Evolutionary conservation across 2,329 filamentous ascomycete species (phyloP).

Genomic region (Trichoderma sp.): DNA sequence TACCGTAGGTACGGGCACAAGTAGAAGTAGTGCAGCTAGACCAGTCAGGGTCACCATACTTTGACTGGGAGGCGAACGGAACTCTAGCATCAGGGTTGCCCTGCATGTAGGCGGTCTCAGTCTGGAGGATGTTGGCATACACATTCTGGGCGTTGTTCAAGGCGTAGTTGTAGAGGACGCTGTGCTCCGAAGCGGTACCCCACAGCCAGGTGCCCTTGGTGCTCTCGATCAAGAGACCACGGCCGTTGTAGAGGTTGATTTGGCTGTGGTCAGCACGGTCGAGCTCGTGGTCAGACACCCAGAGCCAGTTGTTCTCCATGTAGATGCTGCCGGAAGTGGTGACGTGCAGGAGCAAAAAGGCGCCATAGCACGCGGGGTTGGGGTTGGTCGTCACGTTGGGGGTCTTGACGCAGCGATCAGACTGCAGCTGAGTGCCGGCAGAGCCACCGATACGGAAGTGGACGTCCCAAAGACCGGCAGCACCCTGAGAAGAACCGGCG

Average conservation of each 20-base stretch:
- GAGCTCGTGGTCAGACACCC: constrained; percentile 88
- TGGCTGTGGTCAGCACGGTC: constrained; percentile 71
- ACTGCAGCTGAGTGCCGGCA: constrained; percentile 78
- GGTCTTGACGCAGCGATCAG: constrained; percentile 74
- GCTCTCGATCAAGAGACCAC: constrained; percentile 77
- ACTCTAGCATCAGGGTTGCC: constrained; percentile 70
- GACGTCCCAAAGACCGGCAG: constrained; percentile 87
- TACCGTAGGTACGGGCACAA: constrained; percentile 74
- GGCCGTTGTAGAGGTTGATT: constrained; percentile 84
- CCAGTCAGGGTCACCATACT: constrained; percentile 68
- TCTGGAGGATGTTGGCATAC: constrained; percentile 81
- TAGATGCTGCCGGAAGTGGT: constrained; percentile 65
- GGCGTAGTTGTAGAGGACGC: constrained; percentile 78
- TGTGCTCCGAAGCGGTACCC: constrained; percentile 68
- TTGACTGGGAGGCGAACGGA: constrained; percentile 58
- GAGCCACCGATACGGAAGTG: constrained; percentile 90
- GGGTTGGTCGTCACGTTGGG: constrained; percentile 59
- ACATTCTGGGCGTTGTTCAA: constrained; percentile 72
- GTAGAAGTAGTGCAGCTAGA: constrained; percentile 47
- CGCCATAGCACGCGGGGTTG: constrained; percentile 67
- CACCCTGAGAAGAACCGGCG: constrained; percentile 61
- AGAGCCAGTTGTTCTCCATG: constrained; percentile 87
- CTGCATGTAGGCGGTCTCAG: constrained; percentile 87
- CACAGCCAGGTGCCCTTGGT: constrained; percentile 75
- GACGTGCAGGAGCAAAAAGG: constrained; percentile 68